Evolutionary conservation across 1,139 yeast species (phyloP), one percentile per base, ranked within the genome.

Genomic region (Pichia sp.): DNA sequence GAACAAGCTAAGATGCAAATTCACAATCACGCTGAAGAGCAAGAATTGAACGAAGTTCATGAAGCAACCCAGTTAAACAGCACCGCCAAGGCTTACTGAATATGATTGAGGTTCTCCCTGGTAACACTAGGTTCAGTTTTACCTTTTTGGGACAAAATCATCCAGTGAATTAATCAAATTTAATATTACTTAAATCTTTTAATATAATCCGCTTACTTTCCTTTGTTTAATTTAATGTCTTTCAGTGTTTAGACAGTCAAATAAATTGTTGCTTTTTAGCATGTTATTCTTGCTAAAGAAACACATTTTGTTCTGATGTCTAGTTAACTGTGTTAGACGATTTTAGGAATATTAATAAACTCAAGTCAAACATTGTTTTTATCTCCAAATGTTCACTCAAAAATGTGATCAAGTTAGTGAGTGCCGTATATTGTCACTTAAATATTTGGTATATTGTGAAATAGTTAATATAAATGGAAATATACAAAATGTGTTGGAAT

Each of bases 1-100:
- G 69, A 64, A 48, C 71, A 78, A 65, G 75, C 76, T 54, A 71
- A 72, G 50, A 54, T 60, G 31, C 67, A 65, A 57, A 74, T 76
- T 58, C 52, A 53, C 11, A 54, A 54, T 40, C 68, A 71, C 59
- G 67, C 67, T 26, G 38, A 34, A 34, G 38, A 34, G 38, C 38
- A 34, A 34, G 38, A 34, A 8, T 13, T 34, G n/a, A 63, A 64
- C 15, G 45, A 32, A 32, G 51, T 23, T 32, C 23, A 51, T 8
- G 46, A 49, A 29, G n/a, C 29, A 16, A 40, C 34, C 15, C 34
- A 36, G 42, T 41, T 40, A 43, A 54, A 51, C n/a, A 45, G 49
- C 19, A 11, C 45, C 13, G 36, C 23, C n/a, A 23, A 34, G 8
- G 38, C n/a, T 34, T 34, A 34, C n/a, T 34, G n/a, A 13, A 34